Evolutionary conservation across 805 yeast genomes (phyloP).

Genomic region (Myxozyma melibiosi): DNA sequence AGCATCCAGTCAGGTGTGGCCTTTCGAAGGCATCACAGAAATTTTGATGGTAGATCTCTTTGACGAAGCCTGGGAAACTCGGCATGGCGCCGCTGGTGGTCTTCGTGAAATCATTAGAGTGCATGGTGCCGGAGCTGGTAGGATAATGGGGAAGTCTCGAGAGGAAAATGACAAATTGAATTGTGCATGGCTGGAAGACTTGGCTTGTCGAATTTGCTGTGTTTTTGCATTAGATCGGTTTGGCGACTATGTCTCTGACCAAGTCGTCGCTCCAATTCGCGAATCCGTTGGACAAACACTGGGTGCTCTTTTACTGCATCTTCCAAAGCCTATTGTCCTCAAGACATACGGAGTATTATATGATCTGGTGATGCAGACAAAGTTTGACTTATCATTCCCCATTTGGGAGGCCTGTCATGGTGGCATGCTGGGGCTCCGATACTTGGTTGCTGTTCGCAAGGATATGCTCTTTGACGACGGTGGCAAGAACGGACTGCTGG

Average conservation of each 20-base stretch:
- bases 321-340: conserved; percentile 60
- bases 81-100: conserved; percentile 96
- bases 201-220: conserved; percentile 81
- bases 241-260: conserved; percentile 96
- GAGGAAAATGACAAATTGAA: conserved; percentile 69
- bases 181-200: conserved; percentile 74
- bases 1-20: conserved; percentile 67
- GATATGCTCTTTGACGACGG: conserved; percentile 60
- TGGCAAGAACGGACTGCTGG: conserved; percentile 57
- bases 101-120: conserved; percentile 78
- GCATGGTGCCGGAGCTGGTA: conserved; percentile 86
- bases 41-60: conserved; percentile 75
- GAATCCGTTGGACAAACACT: conserved; percentile 95
- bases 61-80: conserved; percentile 86
- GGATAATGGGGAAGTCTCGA: conserved; percentile 63
- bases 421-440: conserved; percentile 90
- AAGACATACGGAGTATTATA: conserved; percentile 67
- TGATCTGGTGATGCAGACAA: conserved; percentile 65
- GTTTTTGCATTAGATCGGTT: conserved; percentile 90
- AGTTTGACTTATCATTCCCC: conserved; percentile 51
- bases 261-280: conserved; percentile 97
- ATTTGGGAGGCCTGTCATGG: conserved; percentile 99
- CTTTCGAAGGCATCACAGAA: conserved; percentile 90
- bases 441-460: conserved; percentile 85
- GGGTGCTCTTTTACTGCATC: conserved; percentile 82